Conservation (phyloP, 371 early-diverging fungal species). For the Mortierella sp. region DNA sequence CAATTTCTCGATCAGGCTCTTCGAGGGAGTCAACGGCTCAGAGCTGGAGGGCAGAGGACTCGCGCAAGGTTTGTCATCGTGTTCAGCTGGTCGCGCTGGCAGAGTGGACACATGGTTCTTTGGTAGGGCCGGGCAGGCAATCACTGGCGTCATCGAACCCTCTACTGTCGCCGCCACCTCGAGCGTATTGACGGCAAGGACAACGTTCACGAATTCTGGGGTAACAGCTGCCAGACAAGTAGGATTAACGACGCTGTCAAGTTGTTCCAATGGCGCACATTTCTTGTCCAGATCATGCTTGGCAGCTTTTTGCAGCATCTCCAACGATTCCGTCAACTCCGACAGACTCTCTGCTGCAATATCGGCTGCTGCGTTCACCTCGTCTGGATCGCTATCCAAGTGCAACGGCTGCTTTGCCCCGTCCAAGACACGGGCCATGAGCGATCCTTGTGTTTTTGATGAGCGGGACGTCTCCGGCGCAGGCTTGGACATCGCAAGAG, state of each 20-base stretch:
- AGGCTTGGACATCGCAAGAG: not conserved
- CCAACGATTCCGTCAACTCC: not conserved
- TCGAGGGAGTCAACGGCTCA: not conserved
- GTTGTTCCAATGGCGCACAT: no score
- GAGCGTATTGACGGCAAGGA: no score
- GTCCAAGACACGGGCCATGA: constrained; percentile 34
- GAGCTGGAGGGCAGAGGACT: no score
- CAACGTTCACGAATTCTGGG: no score
- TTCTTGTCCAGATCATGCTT: no score
- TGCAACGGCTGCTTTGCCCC: constrained; percentile 3
- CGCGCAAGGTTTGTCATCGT: no score
- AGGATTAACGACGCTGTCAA: no score
- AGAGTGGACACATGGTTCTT: not conserved
- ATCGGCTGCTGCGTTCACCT: constrained; percentile 14
- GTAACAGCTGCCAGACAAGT: no score
- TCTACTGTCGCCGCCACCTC: no score
- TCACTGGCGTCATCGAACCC: not conserved
- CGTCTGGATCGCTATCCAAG: constrained; percentile 2
- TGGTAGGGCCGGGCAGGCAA: not conserved
- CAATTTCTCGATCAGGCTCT: constrained; percentile 3
- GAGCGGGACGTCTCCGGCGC: not conserved
- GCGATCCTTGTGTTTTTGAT: constrained; percentile 2
- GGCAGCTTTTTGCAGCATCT: no score
- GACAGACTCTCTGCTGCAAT: not conserved
- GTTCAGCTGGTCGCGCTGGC: not conserved